Evolutionary conservation across 2,329 filamentous ascomycete species (phyloP), one percentile per base, ranked within the genome.

Genomic region (Zymoseptoria crescenta): DNA sequence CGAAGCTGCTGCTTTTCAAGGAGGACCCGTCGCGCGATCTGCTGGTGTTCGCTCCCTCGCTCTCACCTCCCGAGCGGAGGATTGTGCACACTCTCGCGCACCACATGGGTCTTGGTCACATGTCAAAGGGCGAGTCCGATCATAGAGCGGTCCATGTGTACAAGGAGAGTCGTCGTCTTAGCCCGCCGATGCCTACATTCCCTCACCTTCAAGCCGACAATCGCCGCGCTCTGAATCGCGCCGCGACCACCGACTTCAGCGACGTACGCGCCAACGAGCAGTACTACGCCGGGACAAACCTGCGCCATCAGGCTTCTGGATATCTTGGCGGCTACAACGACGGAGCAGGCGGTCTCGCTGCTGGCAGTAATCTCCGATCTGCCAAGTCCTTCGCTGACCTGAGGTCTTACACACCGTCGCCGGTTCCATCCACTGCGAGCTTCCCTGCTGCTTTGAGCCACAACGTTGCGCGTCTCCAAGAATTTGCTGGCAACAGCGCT

Each of bases 371-470:
- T 69, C 83, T 99, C 41, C 87, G 94, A 50, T 90, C 90, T 28
- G 94, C 93, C 62, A 97, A 97, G 79, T 97, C 93, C 55, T 96
- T 96, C 73, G 94, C 93, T 41, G 94, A 99, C 72, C 79, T 99
- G 64, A 88, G 93, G 64, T 96, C 92, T 1, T 96, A 95, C 76
- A 96, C 92, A 16, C 93, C 93, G 9, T 97, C 93, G 67, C 93
- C 94, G 5, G 93, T 89, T 2, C 87, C 87, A 7, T 96, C 94
- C 10, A 91, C 90, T 19, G 90, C 90, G 5, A 95, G 91, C 78
- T 96, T 95, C 72, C 86, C 90, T 57, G 84, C 84, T 64, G 83
- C 81, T 61, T 78, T 90, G 54, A 80, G 80, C 68, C 80, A 82
- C 63, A 86, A 86, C 66, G 82, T 85, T 57, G 77, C 83, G 52